Conservation (phyloP, 352 stramenopile genomes). For the Phytophthora tubulina region DNA sequence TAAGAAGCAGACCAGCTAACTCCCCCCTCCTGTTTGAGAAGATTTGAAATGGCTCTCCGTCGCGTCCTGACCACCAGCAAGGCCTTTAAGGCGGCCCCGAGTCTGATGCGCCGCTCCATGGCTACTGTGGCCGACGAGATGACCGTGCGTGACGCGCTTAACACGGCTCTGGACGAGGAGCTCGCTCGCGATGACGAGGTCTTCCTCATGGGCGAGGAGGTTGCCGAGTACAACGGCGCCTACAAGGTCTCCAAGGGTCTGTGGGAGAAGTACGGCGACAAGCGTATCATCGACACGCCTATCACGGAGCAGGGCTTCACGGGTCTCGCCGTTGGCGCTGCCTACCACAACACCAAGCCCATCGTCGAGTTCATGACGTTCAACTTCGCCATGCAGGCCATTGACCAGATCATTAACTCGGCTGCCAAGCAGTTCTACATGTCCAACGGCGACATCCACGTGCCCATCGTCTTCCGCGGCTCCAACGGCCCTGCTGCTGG, state of each 20-base stretch:
- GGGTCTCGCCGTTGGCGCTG: conserved; percentile 94
- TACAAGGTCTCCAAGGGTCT: conserved; percentile 99
- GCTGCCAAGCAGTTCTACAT: conserved; percentile 99
- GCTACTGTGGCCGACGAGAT: conserved; percentile 88
- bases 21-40: conserved; percentile 17
- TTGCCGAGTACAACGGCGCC: conserved; percentile 99
- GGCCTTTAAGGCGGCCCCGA: conserved; percentile 41
- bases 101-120: conserved; percentile 70
- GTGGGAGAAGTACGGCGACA: conserved; percentile 99
- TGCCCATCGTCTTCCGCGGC: conserved; percentile 99
- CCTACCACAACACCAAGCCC: conserved; percentile 97
- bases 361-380: conserved; percentile 99
- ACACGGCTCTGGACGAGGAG: conserved; percentile 99
- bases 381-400: conserved; percentile 99
- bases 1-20: conserved; percentile 37
- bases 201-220: conserved; percentile 98
- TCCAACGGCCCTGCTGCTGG: conserved; percentile 98
- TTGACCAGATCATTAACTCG: conserved; percentile 99
- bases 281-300: conserved; percentile 99
- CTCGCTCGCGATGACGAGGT: conserved; percentile 97
- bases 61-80: conserved; percentile 59
- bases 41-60: conserved; percentile 56
- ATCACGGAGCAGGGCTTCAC: conserved; percentile 99
- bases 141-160: conserved; percentile 99
- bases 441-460: conserved; percentile 97